These are phyloP conservation scores for Erysimum cheiri DNA, from an alignment of 441 rosid genomes.

Conservation along the genomic window DNA sequence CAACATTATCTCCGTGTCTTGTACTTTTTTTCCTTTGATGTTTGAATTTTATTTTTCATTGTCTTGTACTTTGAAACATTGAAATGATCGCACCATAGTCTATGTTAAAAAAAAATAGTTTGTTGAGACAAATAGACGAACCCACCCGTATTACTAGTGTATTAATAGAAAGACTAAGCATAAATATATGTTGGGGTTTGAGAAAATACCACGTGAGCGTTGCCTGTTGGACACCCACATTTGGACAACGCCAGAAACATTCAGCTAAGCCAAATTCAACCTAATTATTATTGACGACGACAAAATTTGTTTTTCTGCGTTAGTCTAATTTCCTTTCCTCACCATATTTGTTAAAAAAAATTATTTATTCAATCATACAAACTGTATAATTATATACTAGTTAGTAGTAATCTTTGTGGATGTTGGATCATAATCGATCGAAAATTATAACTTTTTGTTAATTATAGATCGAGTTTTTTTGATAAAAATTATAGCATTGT, in stretches of 20 bases:
- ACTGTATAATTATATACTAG: not conserved
- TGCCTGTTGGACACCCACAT: conserved; percentile 30
- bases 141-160: not conserved
- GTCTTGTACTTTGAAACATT: not conserved
- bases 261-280: conserved; percentile 11
- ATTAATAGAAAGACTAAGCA: not conserved
- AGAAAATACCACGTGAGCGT: conserved; percentile 7
- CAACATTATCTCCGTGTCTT: too few species aligned
- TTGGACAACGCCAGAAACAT: conserved; percentile 34
- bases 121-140: not conserved
- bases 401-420: not conserved
- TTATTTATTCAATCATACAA: not conserved
- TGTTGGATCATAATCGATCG: not conserved
- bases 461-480: not conserved
- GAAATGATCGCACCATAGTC: not conserved
- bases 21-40: too few species aligned
- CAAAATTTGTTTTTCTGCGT: not conserved
- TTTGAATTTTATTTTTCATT: too few species aligned
- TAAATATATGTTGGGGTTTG: not conserved
- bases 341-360: not conserved
- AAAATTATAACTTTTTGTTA: not conserved
- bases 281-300: conserved; percentile 12
- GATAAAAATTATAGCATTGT: not conserved
- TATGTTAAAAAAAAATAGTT: not conserved
- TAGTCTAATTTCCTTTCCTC: not conserved